Evolutionary conservation across 1,284 basidiomycete genomes (phyloP).

Genomic region (Amylostereum chailletii): DNA sequence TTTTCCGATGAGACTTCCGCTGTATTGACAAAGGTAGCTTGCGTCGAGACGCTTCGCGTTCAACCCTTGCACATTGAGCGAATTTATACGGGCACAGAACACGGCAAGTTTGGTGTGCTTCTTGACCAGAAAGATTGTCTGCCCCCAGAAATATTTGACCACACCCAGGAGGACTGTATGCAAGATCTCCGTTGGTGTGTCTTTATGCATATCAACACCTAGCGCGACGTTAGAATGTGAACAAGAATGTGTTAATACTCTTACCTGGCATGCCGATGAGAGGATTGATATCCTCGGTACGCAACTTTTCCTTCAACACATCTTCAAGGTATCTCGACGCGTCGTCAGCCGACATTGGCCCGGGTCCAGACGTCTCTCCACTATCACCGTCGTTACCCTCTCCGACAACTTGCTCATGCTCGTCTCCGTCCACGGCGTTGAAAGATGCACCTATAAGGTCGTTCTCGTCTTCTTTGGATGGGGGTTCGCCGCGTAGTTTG

Average conservation of each 20-base stretch:
- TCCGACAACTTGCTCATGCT: not conserved
- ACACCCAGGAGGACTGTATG: constrained; percentile 25
- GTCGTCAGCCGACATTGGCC: not conserved
- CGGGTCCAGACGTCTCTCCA: no score
- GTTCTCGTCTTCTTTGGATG: not conserved
- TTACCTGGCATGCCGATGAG: constrained; percentile 6
- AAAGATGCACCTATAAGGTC: not conserved
- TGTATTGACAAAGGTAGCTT: constrained; percentile 19
- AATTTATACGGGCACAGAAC: constrained; percentile 15
- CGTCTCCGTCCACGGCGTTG: not conserved
- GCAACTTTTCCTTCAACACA: constrained; percentile 1
- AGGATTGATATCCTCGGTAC: constrained; percentile 5
- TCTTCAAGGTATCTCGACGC: not conserved
- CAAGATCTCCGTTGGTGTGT: constrained; percentile 24
- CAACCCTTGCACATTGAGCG: constrained; percentile 8
- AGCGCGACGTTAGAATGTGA: not conserved
- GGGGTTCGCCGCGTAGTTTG: not conserved
- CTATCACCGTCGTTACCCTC: not conserved
- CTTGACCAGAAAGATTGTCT: constrained; percentile 15
- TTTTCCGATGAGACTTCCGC: constrained; percentile 20
- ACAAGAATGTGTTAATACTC: not conserved
- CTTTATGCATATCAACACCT: constrained; percentile 16
- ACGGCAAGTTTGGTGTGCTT: constrained; percentile 11
- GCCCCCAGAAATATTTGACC: constrained; percentile 27
- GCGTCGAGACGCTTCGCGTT: constrained; percentile 11